Evolutionary conservation across 305 asterid genomes (phyloP).

Genomic region (Fraxinus velutina): DNA sequence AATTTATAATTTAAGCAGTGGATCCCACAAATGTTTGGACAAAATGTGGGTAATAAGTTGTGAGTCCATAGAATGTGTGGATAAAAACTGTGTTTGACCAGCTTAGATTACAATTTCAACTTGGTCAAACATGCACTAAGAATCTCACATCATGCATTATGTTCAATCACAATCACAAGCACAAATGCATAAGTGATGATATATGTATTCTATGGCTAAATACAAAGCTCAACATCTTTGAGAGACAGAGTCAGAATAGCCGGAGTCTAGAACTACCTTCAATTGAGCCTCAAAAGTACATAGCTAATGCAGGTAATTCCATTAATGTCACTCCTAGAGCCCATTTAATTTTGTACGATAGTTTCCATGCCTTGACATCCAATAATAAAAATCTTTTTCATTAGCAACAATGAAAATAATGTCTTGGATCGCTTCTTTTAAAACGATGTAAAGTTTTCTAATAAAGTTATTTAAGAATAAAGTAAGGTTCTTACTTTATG

Average conservation of each 20-base stretch:
- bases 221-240: background rate
- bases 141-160: background rate
- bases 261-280: constrained; percentile 1
- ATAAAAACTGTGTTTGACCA: background rate
- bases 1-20: background rate
- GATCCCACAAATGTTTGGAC: background rate
- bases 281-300: constrained; percentile 21
- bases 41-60: background rate
- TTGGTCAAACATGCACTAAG: background rate
- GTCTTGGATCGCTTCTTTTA: background rate
- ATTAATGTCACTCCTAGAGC: background rate
- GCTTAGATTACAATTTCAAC: background rate
- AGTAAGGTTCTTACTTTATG: constrained; percentile 52
- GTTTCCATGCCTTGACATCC: background rate
- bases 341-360: background rate
- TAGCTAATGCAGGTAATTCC: background rate
- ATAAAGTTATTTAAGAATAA: background rate
- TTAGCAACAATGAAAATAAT: background rate
- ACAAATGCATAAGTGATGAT: background rate
- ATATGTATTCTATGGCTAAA: background rate
- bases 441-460: background rate
- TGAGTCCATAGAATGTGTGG: background rate
- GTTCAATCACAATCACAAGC: background rate
- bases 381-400: background rate
- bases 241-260: background rate